These are phyloP conservation scores for Areca catechu DNA, from an alignment of 176 grass and related monocot genomes.

Conservation along the genomic window DNA sequence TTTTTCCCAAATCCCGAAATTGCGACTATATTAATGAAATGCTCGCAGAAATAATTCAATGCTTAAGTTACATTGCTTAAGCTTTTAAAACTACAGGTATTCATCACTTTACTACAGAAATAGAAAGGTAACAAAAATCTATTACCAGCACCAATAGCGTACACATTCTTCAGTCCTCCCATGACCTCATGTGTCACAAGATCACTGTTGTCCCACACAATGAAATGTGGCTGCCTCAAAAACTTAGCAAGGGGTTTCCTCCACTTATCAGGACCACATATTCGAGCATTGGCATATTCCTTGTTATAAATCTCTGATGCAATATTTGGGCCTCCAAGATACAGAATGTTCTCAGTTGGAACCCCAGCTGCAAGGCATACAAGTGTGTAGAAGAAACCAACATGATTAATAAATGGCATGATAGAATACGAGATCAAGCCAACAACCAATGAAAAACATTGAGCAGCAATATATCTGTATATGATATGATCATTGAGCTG, in stretches of 20 bases:
- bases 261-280: slow-evolving; percentile 94
- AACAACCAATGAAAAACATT: neutral
- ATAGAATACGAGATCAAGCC: no score
- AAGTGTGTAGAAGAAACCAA: neutral
- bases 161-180: slow-evolving; percentile 98
- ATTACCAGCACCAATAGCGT: slow-evolving; percentile 94
- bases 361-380: slow-evolving; percentile 54
- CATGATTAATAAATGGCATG: no score
- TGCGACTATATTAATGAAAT: no score
- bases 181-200: slow-evolving; percentile 96
- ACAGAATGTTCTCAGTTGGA: slow-evolving; percentile 86
- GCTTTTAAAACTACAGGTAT: neutral
- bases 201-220: slow-evolving; percentile 96
- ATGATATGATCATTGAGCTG: no score
- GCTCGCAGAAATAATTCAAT: no score
- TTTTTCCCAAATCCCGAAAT: no score
- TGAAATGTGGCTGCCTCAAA: slow-evolving; percentile 97
- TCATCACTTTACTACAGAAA: slow-evolving; percentile 6
- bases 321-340: slow-evolving; percentile 96
- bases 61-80: no score
- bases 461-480: neutral
- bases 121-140: slow-evolving; percentile 8
- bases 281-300: slow-evolving; percentile 93
- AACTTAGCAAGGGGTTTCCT: slow-evolving; percentile 92
- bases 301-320: slow-evolving; percentile 99